phyloP scores from a whole-genome alignment of 2,329 filamentous ascomycete species.

The Trichoderma arundinaceum region DNA sequence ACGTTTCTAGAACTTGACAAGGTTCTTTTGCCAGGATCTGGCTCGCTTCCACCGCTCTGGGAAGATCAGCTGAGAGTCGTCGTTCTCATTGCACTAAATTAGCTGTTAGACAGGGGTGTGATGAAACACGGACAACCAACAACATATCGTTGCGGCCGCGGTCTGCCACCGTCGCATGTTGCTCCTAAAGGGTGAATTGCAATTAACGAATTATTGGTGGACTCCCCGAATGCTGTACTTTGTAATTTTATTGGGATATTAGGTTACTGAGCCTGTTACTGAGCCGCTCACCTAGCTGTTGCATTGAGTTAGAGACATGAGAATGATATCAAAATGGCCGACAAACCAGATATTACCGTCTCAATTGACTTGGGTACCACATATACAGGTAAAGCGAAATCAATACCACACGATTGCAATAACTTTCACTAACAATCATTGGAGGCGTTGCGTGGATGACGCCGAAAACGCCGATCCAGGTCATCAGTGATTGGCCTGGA shows the following conservation, averaged over 20 bases:
- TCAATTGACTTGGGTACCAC: conserved; percentile 55
- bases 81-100: not conserved
- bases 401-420: rapidly evolving
- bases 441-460: conserved; percentile 49
- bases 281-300: not conserved
- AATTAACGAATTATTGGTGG: not conserved
- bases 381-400: conserved; percentile 47
- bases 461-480: conserved; percentile 49
- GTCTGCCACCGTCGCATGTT: not conserved
- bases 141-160: not conserved
- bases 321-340: conserved; percentile 24
- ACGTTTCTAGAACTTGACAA: not conserved
- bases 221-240: not conserved
- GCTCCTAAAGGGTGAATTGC: not conserved
- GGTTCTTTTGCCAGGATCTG: not conserved
- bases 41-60: not conserved
- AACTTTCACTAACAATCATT: not conserved
- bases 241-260: not conserved
- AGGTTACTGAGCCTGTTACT: no score
- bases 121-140: conserved; percentile 11
- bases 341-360: conserved; percentile 47
- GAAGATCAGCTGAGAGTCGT: not conserved
- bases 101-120: not conserved
- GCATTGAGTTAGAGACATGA: not conserved
- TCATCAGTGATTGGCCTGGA: conserved; percentile 61